Percentiles rank a stretch among this genome's conserved stretches.
Conservation (phyloP, 2,329 filamentous ascomycete genomes). For the Pyricularia grisea region DNA sequence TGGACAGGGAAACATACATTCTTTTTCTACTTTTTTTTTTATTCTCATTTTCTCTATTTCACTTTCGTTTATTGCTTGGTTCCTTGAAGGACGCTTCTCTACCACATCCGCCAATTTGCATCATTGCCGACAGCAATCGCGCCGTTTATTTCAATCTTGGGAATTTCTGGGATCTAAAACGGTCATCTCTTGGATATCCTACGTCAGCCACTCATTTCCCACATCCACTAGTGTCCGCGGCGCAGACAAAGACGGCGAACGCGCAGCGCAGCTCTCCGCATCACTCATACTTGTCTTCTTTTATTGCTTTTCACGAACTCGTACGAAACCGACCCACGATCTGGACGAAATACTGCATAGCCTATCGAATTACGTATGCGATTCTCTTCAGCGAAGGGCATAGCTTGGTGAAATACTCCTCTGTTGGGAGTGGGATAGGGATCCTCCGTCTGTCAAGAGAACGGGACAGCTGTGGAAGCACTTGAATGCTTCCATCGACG, state of each 20-base stretch:
- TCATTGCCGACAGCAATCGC: background rate
- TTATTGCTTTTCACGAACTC: background rate
- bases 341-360: background rate
- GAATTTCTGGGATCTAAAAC: background rate
- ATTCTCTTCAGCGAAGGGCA: constrained; percentile 7
- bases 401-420: constrained; percentile 6
- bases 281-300: background rate
- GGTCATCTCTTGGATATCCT: background rate
- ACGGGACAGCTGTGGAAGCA: constrained; percentile 11
- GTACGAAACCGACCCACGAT: background rate
- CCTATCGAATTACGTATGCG: constrained; percentile 15
- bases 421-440: constrained; percentile 12
- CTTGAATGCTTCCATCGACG: constrained; percentile 15
- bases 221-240: background rate
- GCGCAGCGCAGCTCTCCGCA: background rate
- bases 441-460: constrained; percentile 10
- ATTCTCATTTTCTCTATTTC: background rate
- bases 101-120: background rate
- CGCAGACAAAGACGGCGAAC: background rate
- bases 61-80: background rate
- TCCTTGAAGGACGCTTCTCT: background rate
- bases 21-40: background rate
- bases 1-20: background rate
- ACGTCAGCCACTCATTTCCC: background rate
- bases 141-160: background rate